These are phyloP conservation scores for Davidsoniella neocaledoniae DNA, from an alignment of 2,329 filamentous ascomycete genomes.

Conservation along the genomic window DNA sequence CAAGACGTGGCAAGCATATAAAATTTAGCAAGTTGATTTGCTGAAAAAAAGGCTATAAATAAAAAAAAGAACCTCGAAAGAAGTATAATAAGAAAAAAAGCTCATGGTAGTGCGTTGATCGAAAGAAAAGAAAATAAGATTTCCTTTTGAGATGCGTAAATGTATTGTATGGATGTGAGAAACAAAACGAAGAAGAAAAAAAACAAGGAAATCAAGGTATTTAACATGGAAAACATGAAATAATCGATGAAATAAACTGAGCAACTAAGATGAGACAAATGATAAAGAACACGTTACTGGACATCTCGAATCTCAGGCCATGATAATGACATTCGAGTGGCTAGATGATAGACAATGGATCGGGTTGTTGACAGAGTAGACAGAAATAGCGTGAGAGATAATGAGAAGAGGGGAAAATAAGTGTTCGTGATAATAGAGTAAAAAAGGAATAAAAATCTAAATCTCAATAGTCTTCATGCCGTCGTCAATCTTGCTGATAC, in stretches of 20 bases:
- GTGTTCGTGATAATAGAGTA: too few relatives aligned
- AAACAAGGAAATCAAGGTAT: not conserved
- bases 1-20: too few relatives aligned
- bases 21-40: too few relatives aligned
- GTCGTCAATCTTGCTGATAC: constrained; percentile 26
- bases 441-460: constrained; percentile 19
- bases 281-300: constrained; percentile 1
- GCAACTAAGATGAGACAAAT: constrained; percentile 1
- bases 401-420: too few relatives aligned
- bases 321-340: too few relatives aligned
- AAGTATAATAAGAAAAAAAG: not conserved
- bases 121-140: not conserved
- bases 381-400: too few relatives aligned
- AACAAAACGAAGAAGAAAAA: not conserved
- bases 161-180: not conserved
- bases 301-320: not conserved
- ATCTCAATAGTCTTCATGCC: constrained; percentile 48
- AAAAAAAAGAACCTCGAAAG: not conserved
- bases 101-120: not conserved
- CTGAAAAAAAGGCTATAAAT: not conserved
- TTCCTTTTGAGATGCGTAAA: not conserved
- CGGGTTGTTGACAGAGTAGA: too few relatives aligned
- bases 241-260: not conserved
- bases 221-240: constrained; percentile 4
- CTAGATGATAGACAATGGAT: too few relatives aligned